Conservation (phyloP, 2,329 filamentous ascomycete species). For the Cercospora janseana region DNA sequence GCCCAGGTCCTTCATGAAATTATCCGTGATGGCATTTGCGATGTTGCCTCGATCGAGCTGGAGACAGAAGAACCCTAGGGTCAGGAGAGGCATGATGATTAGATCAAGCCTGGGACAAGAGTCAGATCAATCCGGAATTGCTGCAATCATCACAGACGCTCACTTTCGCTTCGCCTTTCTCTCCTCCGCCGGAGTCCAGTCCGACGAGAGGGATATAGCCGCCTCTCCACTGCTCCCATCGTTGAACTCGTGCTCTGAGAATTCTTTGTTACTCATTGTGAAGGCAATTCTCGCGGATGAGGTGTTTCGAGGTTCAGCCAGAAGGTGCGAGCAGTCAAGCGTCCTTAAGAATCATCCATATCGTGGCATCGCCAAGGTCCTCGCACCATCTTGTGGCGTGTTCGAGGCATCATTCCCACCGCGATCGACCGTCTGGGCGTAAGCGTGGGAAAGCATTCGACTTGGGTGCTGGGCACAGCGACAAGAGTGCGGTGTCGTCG, state of each 20-base stretch:
- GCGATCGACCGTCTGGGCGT: neutral
- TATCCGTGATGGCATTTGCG: constrained; percentile 37
- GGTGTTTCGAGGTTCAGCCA: neutral
- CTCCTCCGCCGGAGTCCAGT: constrained; percentile 33
- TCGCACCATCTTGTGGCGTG: constrained; percentile 15
- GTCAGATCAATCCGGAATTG: neutral
- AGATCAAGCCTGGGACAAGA: constrained; percentile 29
- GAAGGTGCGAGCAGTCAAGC: neutral
- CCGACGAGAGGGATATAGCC: constrained; percentile 2
- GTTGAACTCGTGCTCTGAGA: constrained; percentile 1
- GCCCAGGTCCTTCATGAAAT: constrained; percentile 35
- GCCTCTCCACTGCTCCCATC: constrained; percentile 7
- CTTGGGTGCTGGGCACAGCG: constrained; percentile 2
- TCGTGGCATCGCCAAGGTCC: constrained; percentile 10
- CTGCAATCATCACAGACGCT: neutral
- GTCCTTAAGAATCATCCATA: neutral
- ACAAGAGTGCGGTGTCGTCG: no score
- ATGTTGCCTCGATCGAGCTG: constrained; percentile 37
- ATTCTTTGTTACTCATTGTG: constrained; percentile 1
- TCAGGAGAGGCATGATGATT: constrained; percentile 37
- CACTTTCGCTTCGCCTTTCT: constrained; percentile 34
- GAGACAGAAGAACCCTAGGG: constrained; percentile 38
- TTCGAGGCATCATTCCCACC: neutral
- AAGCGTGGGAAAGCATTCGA: neutral
- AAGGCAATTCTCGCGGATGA: neutral